These are phyloP conservation scores for Fragaria ananassa DNA, from an alignment of 306 rosid genomes.

Conservation along the genomic window DNA sequence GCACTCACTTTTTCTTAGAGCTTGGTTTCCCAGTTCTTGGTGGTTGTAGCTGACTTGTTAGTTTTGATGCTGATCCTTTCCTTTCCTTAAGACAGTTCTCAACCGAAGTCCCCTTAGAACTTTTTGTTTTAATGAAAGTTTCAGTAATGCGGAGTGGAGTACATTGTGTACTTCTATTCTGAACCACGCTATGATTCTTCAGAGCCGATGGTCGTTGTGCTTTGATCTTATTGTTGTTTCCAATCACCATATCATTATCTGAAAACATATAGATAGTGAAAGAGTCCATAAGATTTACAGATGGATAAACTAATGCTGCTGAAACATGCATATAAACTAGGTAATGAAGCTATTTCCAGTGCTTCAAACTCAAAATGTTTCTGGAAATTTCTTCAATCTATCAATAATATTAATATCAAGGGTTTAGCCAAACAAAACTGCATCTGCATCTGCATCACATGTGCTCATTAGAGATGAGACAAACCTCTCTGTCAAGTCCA, in stretches of 20 bases:
- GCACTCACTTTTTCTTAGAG: constrained; percentile 24
- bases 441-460: not conserved
- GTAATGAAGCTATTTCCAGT: not conserved
- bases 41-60: constrained; percentile 40
- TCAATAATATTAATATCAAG: not conserved
- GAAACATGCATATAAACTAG: not conserved
- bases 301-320: not conserved
- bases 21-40: constrained; percentile 39
- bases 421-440: not conserved
- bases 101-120: constrained; percentile 33
- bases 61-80: constrained; percentile 32
- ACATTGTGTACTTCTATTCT: constrained; percentile 45
- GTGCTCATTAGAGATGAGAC: not conserved
- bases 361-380: not conserved
- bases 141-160: constrained; percentile 35
- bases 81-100: constrained; percentile 27
- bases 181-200: constrained; percentile 44
- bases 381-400: not conserved
- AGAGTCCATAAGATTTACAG: not conserved
- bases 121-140: constrained; percentile 32
- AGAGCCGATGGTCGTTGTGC: constrained; percentile 35
- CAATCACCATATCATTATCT: constrained; percentile 67
- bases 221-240: constrained; percentile 50
- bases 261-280: constrained; percentile 8
- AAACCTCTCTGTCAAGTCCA: not conserved